Evolutionary conservation across 2,329 filamentous ascomycete species (phyloP), one percentile per base, ranked within the genome.

Genomic region (Penicillium sumatraense): DNA sequence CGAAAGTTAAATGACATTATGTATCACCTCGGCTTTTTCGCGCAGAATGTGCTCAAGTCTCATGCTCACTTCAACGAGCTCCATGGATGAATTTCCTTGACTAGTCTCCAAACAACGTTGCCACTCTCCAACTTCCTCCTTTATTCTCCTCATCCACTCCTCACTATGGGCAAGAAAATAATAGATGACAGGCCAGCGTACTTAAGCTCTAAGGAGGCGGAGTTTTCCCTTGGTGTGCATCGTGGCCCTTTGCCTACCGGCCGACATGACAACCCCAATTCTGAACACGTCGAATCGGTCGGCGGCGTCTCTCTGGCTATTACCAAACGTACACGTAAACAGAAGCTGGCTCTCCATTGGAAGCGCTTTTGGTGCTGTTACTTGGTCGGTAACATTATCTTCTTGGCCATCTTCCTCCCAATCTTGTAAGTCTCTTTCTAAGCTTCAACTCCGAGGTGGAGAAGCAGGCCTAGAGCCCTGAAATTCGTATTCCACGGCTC

Each of bases 281-380:
- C 70, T 5, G 66, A 68, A 44, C 63, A 68, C 49, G 49, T 69
- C 51, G 66, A 69, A 49, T 66, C 67, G 10, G 62, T 59, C 14
- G 61, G 70, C 20, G 64, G 65, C 10, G 47, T 69, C 8, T 67
- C 68, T 4, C 50, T 72, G 27, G 67, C 65, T 20, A n/a, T n/a
- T n/a, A 67, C 59, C 14, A 56, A 51, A n/a, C 56, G 56, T 18
- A 71, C 65, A 23, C 63, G 54, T 20, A 65, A 60, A 20, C 60
- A 70, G 52, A 68, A 62, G 23, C 41, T 74, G 1, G 60, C 65
- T 21, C 65, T 65, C 14, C 75, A 78, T 57, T 75, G 68, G 64
- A 68, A 65, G 23, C 68, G 73, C 14, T 76, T 72, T 61, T 76
- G 74, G 73, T 71, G 66, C 44, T 73, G 68, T 51, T 75, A 76